A percentile compares a stretch with the other conserved stretches of the same genome.
Evolutionary conservation across 257 asterid genomes (phyloP).

Genomic region (Plantago elongata): DNA sequence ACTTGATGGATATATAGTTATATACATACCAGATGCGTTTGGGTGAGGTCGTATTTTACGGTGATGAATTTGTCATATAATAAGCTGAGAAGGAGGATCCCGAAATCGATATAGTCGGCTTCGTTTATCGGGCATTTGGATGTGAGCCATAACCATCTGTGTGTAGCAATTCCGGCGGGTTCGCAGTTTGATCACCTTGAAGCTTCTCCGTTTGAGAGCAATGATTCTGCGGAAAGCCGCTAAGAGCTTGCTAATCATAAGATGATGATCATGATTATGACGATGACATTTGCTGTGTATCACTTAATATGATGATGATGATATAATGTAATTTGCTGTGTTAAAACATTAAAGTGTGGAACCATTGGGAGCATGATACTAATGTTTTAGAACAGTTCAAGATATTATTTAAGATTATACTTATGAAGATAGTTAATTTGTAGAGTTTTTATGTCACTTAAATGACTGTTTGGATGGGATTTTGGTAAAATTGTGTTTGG

Average conservation of each 20-base stretch:
- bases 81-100: slow-evolving; percentile 48
- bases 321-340: too few relatives aligned
- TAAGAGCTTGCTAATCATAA: slow-evolving; percentile 41
- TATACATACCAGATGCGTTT: slow-evolving; percentile 58
- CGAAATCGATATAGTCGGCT: slow-evolving; percentile 53
- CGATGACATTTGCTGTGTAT: background rate
- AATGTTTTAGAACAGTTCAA: too few relatives aligned
- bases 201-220: slow-evolving; percentile 65
- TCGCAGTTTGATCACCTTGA: slow-evolving; percentile 90
- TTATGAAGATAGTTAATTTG: too few relatives aligned
- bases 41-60: slow-evolving; percentile 62
- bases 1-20: too few relatives aligned
- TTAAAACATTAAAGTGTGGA: too few relatives aligned
- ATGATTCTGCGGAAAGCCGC: slow-evolving; percentile 92
- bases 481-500: too few relatives aligned
- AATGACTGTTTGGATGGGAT: too few relatives aligned
- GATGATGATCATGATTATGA: background rate
- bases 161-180: slow-evolving; percentile 78
- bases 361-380: too few relatives aligned
- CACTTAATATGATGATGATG: slow-evolving; percentile 7
- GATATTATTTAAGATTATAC: too few relatives aligned
- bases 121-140: slow-evolving; percentile 72
- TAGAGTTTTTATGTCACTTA: too few relatives aligned
- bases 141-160: slow-evolving; percentile 85
- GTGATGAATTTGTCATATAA: slow-evolving; percentile 70